Evolutionary conservation across 768 basidiomycete species (phyloP).

Genomic region (Rhodotorula graminis): DNA sequence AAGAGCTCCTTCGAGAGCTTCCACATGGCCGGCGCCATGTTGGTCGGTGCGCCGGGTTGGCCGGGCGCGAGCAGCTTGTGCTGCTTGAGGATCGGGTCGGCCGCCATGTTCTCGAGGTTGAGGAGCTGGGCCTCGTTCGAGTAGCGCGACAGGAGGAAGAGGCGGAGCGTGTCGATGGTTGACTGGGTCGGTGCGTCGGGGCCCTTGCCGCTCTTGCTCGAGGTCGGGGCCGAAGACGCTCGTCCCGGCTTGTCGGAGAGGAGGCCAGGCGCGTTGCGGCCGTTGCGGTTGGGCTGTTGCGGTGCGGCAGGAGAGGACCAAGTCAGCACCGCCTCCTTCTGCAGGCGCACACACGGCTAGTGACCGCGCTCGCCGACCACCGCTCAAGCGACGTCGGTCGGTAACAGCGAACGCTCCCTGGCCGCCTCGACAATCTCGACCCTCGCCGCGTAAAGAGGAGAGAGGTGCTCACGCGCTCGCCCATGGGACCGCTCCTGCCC

Average conservation of each 20-base stretch:
- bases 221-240: background rate
- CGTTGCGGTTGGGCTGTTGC: constrained; percentile 4
- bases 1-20: constrained; percentile 74
- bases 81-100: constrained; percentile 70
- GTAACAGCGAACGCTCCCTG: no score
- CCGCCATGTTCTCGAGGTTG: constrained; percentile 62
- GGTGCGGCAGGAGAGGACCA: background rate
- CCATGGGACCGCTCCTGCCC: constrained; percentile 29
- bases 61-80: constrained; percentile 69
- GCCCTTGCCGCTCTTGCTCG: constrained; percentile 2
- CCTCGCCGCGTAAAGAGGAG: no score
- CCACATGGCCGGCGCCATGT: constrained; percentile 70
- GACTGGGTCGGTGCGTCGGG: constrained; percentile 14
- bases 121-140: constrained; percentile 30
- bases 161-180: constrained; percentile 34
- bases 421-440: no score
- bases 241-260: constrained; percentile 21
- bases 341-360: accelerated
- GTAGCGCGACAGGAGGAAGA: constrained; percentile 49
- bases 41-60: constrained; percentile 56
- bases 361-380: no score
- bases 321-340: background rate
- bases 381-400: no score
- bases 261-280: constrained; percentile 22
- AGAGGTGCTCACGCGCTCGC: constrained; percentile 20